Evolutionary conservation across 2,329 filamentous ascomycete species (phyloP).

Genomic region (Elsinoe necatrix): DNA sequence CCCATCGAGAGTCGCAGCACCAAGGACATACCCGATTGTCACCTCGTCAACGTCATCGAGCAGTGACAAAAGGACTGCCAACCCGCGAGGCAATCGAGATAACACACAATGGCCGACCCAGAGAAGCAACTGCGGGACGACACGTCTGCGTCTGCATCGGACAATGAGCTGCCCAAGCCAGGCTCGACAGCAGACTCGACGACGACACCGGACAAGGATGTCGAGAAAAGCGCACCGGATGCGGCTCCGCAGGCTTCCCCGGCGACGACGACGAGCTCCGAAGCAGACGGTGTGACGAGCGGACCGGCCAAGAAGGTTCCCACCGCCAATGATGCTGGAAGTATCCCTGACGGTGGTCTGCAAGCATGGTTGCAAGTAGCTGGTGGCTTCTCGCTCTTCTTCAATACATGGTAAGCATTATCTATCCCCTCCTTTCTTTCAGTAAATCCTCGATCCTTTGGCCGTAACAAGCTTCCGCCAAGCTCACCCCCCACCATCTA

Average conservation of each 20-base stretch:
- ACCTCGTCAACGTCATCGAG: constrained; percentile 6
- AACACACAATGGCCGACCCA: neutral
- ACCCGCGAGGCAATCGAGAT: neutral
- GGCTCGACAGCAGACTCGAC: neutral
- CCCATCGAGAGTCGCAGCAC: neutral
- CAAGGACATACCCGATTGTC: neutral
- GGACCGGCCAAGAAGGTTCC: constrained; percentile 2
- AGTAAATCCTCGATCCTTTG: neutral
- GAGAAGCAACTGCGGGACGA: constrained; percentile 9
- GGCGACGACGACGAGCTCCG: neutral
- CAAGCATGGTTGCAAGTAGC: constrained; percentile 42
- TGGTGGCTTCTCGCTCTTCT: constrained; percentile 41
- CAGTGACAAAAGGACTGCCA: neutral
- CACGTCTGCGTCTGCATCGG: constrained; percentile 4
- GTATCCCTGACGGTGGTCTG: constrained; percentile 37
- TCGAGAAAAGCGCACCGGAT: neutral
- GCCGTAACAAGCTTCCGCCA: constrained; percentile 7
- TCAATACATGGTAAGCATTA: constrained; percentile 39
- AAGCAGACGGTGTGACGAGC: neutral
- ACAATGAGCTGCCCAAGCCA: constrained; percentile 1
- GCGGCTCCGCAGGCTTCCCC: neutral
- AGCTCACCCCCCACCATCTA: constrained; percentile 9
- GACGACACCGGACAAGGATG: neutral
- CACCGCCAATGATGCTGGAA: constrained; percentile 15
- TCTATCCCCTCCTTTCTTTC: neutral